Conservation (phyloP, 2,329 filamentous ascomycete species). For the Fusarium floridanum region DNA sequence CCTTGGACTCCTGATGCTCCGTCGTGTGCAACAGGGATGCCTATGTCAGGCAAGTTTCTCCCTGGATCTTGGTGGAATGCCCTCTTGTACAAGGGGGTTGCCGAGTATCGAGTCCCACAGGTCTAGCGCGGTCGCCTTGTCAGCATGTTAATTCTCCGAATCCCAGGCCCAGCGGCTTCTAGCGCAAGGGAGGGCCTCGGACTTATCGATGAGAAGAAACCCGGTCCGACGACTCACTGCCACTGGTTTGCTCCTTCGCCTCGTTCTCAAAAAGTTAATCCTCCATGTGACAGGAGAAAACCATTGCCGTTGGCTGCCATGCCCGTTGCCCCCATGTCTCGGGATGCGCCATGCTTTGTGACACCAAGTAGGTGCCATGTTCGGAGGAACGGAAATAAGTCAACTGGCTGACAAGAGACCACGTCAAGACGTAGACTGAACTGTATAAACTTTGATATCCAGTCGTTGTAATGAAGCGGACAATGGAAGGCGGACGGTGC, state of each 20-base stretch:
- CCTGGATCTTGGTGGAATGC: background rate
- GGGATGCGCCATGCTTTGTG: background rate
- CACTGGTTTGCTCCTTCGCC: background rate
- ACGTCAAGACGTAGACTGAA: background rate
- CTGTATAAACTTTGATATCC: background rate
- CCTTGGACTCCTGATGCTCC: background rate
- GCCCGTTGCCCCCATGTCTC: background rate
- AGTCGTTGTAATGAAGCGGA: background rate
- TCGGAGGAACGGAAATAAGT: background rate
- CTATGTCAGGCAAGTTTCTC: background rate
- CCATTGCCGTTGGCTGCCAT: background rate
- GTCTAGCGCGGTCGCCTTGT: background rate
- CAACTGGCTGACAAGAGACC: background rate
- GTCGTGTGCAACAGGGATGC: background rate
- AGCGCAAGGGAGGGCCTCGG: background rate
- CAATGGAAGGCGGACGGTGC: background rate
- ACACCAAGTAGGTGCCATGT: background rate
- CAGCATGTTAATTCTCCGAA: background rate
- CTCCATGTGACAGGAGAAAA: background rate
- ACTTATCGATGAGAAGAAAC: background rate
- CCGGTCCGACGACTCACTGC: background rate
- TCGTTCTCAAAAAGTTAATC: background rate
- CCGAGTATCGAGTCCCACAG: background rate
- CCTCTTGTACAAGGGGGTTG: background rate
- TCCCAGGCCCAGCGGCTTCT: background rate